Percentiles rank a stretch among this genome's conserved stretches.
Evolutionary conservation across 2,329 filamentous ascomycete species (phyloP).

Genomic region (Diaporthe ilicicola): DNA sequence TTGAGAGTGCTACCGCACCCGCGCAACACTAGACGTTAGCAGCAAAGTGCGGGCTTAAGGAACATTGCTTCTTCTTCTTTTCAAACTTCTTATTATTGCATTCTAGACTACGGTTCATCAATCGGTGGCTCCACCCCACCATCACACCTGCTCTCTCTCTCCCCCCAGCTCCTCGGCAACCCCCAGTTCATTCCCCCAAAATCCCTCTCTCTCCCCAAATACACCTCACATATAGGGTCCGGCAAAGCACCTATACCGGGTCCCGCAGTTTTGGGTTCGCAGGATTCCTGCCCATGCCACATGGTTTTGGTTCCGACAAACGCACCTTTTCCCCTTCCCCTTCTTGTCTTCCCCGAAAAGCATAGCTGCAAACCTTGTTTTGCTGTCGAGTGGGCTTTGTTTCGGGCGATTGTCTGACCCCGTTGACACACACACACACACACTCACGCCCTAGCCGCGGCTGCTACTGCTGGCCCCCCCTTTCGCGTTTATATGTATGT

Average conservation of each 20-base stretch:
- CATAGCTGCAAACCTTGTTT: constrained; percentile 20
- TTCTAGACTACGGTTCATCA: constrained; percentile 23
- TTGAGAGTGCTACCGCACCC: background rate
- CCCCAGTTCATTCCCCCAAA: background rate
- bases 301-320: background rate
- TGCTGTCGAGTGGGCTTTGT: background rate
- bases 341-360: background rate
- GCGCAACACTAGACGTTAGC: constrained; percentile 18
- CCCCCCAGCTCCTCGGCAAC: background rate
- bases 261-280: constrained; percentile 21
- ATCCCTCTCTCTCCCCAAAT: background rate
- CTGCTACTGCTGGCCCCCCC: background rate
- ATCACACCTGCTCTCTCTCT: background rate
- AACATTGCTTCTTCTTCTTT: constrained; percentile 3
- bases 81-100: background rate
- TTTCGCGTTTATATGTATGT: constrained; percentile 4
- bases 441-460: constrained; percentile 5
- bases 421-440: too few relatives aligned
- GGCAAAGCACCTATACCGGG: constrained; percentile 11
- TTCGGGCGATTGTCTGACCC: constrained; percentile 7
- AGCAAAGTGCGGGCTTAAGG: background rate
- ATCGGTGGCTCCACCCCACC: constrained; percentile 5
- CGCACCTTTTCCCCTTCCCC: background rate
- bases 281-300: constrained; percentile 17
- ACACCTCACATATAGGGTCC: background rate